phyloP scores from a whole-genome alignment of 2,329 filamentous ascomycete species.

The Tolypocladium inflatum region DNA sequence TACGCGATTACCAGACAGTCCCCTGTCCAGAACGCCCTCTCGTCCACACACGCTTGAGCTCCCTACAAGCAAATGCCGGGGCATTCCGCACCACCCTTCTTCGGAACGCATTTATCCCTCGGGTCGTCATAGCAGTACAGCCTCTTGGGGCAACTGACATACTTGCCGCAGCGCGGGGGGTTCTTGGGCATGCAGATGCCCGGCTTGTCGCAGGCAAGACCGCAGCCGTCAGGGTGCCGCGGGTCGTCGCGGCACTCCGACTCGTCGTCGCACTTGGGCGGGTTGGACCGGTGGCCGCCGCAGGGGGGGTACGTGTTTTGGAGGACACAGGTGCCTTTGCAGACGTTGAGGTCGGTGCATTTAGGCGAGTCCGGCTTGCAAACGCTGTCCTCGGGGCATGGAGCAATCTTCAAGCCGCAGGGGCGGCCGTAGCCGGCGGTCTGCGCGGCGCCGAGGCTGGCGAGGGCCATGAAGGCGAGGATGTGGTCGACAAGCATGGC shows the following conservation, averaged over 20 bases:
- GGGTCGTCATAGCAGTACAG: constrained; percentile 19
- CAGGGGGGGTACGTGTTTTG: constrained; percentile 21
- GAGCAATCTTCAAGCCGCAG: constrained; percentile 20
- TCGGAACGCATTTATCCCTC: constrained; percentile 16
- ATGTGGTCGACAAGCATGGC: constrained; percentile 14
- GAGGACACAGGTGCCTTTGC: constrained; percentile 17
- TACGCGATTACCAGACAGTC: too few relatives aligned
- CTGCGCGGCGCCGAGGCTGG: constrained; percentile 10
- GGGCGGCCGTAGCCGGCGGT: constrained; percentile 2
- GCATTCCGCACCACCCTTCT: constrained; percentile 18
- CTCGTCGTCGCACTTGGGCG: constrained; percentile 14
- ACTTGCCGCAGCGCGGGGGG: constrained; percentile 8
- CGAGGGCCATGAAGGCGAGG: constrained; percentile 6
- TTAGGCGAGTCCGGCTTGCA: constrained; percentile 12
- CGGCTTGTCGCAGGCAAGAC: constrained; percentile 23
- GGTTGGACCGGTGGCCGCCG: constrained; percentile 17
- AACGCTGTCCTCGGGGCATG: constrained; percentile 13
- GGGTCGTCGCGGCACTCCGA: constrained; percentile 23
- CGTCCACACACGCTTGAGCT: neutral
- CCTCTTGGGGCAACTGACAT: constrained; percentile 13
- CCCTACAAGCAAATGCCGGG: constrained; percentile 19
- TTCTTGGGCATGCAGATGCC: constrained; percentile 22
- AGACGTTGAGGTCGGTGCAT: constrained; percentile 17
- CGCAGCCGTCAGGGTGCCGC: constrained; percentile 18
- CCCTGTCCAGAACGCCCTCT: neutral